These are phyloP conservation scores for Metschnikowia sp. DNA, from an alignment of 805 yeast species.

Conservation along the genomic window DNA sequence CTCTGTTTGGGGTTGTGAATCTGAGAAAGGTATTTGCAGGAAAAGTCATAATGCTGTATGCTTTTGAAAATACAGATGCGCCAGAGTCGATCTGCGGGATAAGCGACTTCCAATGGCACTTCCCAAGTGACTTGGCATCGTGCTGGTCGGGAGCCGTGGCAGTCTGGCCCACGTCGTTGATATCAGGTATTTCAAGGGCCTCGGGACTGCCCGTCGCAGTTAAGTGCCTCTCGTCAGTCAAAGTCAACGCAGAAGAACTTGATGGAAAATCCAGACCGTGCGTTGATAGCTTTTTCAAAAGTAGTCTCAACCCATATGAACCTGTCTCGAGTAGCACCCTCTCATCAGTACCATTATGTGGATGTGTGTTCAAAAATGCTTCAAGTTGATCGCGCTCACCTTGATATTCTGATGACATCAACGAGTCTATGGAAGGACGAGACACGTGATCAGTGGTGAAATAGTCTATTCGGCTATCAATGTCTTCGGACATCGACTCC, in stretches of 20 bases:
- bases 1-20: conserved; percentile 18
- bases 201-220: conserved; percentile 1
- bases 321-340: conserved; percentile 20
- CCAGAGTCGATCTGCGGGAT: conserved; percentile 7
- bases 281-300: conserved; percentile 30
- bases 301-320: conserved; percentile 31
- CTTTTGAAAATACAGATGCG: conserved; percentile 1
- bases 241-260: neutral
- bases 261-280: conserved; percentile 19
- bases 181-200: neutral
- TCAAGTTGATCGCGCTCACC: conserved; percentile 15
- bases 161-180: neutral
- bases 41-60: conserved; percentile 3
- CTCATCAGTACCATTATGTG: conserved; percentile 9
- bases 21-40: conserved; percentile 13
- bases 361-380: conserved; percentile 11
- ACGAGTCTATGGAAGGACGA: conserved; percentile 10
- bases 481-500: neutral
- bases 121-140: neutral
- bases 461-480: neutral
- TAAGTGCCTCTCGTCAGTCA: conserved; percentile 10
- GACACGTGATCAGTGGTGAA: conserved; percentile 5
- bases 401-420: conserved; percentile 4
- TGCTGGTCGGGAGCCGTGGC: neutral
- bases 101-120: conserved; percentile 4